These are phyloP conservation scores for Curvularia lunata DNA, from an alignment of 2,329 filamentous ascomycete species.

Conservation along the genomic window DNA sequence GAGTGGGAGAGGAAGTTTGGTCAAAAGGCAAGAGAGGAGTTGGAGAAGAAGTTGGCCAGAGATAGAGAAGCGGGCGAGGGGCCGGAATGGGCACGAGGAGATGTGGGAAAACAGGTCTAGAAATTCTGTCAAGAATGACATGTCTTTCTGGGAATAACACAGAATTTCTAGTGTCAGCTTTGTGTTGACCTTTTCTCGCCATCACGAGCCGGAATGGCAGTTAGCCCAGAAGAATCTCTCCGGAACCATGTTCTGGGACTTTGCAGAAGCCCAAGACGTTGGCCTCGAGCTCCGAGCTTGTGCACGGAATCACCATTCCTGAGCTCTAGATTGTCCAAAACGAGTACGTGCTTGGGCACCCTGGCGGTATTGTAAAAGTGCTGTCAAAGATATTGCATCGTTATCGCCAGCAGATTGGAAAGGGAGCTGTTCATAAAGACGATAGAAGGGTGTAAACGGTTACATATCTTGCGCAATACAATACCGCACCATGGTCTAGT, in stretches of 20 bases:
- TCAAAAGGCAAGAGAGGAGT: slow-evolving; percentile 20
- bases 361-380: too few species aligned
- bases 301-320: too few species aligned
- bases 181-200: neutral
- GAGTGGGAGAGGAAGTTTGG: slow-evolving; percentile 37
- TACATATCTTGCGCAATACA: too few species aligned
- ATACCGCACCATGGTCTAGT: neutral
- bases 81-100: slow-evolving; percentile 16
- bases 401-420: too few species aligned
- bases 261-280: neutral
- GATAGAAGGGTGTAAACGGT: too few species aligned
- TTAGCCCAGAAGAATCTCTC: neutral
- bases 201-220: too few species aligned
- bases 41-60: slow-evolving; percentile 23
- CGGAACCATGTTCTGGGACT: neutral
- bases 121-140: neutral
- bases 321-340: too few species aligned
- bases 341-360: too few species aligned
- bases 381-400: too few species aligned
- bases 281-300: too few species aligned
- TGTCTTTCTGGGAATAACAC: neutral
- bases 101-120: slow-evolving; percentile 7
- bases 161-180: too few species aligned
- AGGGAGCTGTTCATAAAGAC: too few species aligned
- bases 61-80: slow-evolving; percentile 20